A percentile compares a stretch with the other conserved stretches of the same genome.
Conservation (phyloP, 768 basidiomycete genomes). For the Dentipellis sp. region DNA sequence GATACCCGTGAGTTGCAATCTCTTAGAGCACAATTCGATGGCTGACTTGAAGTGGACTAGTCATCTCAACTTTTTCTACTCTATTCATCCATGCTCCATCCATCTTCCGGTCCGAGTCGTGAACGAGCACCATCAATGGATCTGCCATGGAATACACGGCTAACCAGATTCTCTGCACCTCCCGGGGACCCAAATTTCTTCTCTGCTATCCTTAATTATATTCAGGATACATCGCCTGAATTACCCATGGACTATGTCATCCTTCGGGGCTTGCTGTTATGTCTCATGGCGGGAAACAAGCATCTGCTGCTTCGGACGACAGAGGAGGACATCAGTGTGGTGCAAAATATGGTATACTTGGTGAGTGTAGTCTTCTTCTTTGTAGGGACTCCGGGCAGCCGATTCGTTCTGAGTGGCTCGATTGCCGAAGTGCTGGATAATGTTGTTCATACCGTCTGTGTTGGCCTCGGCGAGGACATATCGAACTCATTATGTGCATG, state of each 20-base stretch:
- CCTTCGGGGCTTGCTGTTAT: conserved; percentile 57
- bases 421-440: background rate
- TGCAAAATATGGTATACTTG: conserved; percentile 47
- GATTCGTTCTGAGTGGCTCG: no score
- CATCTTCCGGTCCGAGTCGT: no score
- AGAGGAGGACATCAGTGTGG: conserved; percentile 54
- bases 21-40: no score
- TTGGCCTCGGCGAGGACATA: background rate
- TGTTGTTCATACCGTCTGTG: background rate
- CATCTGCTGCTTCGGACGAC: conserved; percentile 56
- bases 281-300: conserved; percentile 51
- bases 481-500: background rate
- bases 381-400: conserved; percentile 28
- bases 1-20: no score
- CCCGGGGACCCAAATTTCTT: conserved; percentile 16
- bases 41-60: no score
- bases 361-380: conserved; percentile 50
- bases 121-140: no score
- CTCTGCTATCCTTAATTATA: conserved; percentile 30
- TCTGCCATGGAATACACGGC: background rate
- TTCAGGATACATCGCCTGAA: conserved; percentile 35
- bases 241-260: conserved; percentile 55
- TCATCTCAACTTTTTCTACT: no score
- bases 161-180: background rate
- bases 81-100: no score